Evolutionary conservation across 2,329 filamentous ascomycete genomes (phyloP).

Genomic region (Volutella citrinella): DNA sequence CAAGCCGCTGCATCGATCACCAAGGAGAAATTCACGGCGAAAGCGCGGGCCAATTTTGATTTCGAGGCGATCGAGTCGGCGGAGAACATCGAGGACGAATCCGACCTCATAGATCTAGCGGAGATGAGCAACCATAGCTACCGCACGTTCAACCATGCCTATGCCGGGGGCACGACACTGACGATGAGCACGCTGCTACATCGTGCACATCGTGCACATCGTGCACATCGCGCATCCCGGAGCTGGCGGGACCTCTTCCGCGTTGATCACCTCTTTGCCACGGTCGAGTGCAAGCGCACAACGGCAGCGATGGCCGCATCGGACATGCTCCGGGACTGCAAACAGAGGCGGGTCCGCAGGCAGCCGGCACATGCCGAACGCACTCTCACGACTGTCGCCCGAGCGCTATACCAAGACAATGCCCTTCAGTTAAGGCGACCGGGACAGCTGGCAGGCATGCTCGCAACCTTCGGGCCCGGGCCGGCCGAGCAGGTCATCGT

Average conservation of each 20-base stretch:
- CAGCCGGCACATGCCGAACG: neutral
- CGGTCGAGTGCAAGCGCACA: too few relatives aligned
- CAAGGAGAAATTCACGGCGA: too few relatives aligned
- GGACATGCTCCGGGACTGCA: constrained; percentile 1
- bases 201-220: too few relatives aligned
- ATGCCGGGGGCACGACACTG: constrained; percentile 1
- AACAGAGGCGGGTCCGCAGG: constrained; percentile 1
- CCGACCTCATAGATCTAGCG: too few relatives aligned
- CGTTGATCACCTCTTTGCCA: constrained; percentile 2
- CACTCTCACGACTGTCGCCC: neutral
- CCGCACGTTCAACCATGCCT: too few relatives aligned
- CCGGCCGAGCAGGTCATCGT: constrained; percentile 1
- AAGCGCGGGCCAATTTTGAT: too few relatives aligned
- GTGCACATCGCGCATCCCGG: neutral
- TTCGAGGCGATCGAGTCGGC: too few relatives aligned
- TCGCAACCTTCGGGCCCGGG: constrained; percentile 1
- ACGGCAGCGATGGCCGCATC: too few relatives aligned
- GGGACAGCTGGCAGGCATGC: constrained; percentile 1
- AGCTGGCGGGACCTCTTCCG: constrained; percentile 4
- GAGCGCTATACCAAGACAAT: neutral
- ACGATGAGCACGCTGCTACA: neutral
- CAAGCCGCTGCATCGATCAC: too few relatives aligned
- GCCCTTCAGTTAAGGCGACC: neutral
- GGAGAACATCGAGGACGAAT: too few relatives aligned
- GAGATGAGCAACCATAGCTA: too few relatives aligned